Evolutionary conservation across 768 basidiomycete genomes (phyloP).

Genomic region (Suillus alpinus): DNA sequence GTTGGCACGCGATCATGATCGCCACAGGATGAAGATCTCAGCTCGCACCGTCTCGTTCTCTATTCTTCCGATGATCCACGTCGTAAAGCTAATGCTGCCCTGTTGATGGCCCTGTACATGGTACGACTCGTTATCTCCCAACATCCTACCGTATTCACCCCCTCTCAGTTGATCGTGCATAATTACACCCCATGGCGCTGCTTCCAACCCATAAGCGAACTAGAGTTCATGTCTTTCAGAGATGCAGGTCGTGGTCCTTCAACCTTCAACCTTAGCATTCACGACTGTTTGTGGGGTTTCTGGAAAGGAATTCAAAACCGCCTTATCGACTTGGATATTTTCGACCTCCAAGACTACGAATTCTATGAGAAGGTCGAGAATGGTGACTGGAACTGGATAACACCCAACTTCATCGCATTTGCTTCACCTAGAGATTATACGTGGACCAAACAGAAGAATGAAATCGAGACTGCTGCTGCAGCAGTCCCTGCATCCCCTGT

Average conservation of each 20-base stretch:
- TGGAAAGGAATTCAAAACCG: slow-evolving; percentile 92
- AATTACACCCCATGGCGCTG: slow-evolving; percentile 90
- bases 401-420: slow-evolving; percentile 89
- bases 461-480: slow-evolving; percentile 42
- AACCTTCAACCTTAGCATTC: slow-evolving; percentile 91
- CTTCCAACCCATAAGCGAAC: slow-evolving; percentile 87
- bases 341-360: slow-evolving; percentile 90
- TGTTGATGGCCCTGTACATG: slow-evolving; percentile 91
- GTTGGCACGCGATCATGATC: slow-evolving; percentile 22
- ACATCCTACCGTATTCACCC: slow-evolving; percentile 17
- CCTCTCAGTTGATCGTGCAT: slow-evolving; percentile 83
- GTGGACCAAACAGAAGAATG: slow-evolving; percentile 78
- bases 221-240: slow-evolving; percentile 93
- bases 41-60: slow-evolving; percentile 74
- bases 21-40: slow-evolving; percentile 68
- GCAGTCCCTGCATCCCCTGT: slow-evolving; percentile 24
- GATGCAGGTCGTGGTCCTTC: slow-evolving; percentile 92
- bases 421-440: slow-evolving; percentile 83
- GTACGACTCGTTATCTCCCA: slow-evolving; percentile 46
- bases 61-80: slow-evolving; percentile 86
- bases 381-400: slow-evolving; percentile 95
- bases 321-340: slow-evolving; percentile 91
- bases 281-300: slow-evolving; percentile 86
- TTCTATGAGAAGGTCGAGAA: slow-evolving; percentile 95
- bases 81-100: slow-evolving; percentile 88